A percentile compares a stretch with the other conserved stretches of the same genome.
Evolutionary conservation across 805 yeast species (phyloP).

Genomic region (Kluyveromyces starmeri): DNA sequence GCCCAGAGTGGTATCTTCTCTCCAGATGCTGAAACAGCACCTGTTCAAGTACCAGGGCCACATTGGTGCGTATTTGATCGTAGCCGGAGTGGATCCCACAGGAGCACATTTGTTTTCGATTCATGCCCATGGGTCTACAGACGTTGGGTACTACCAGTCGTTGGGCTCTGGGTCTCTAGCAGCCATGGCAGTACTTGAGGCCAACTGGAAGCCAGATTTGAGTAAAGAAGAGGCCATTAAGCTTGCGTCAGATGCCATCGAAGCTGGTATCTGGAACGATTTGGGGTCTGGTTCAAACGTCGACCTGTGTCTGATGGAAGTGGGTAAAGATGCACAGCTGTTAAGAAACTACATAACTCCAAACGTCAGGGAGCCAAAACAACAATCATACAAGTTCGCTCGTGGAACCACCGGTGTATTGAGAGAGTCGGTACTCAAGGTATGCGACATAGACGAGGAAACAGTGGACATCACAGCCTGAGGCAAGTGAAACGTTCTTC

Average conservation of each 20-base stretch:
- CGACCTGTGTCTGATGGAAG: slow-evolving; percentile 94
- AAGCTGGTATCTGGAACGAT: slow-evolving; percentile 98
- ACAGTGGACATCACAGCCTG: slow-evolving; percentile 33
- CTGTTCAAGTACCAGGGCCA: slow-evolving; percentile 95
- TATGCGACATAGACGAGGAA: slow-evolving; percentile 64
- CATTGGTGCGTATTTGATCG: slow-evolving; percentile 92
- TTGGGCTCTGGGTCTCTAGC: slow-evolving; percentile 96
- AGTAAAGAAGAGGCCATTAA: slow-evolving; percentile 85
- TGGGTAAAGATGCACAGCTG: slow-evolving; percentile 78
- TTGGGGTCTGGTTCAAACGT: slow-evolving; percentile 98
- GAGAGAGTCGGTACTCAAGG: slow-evolving; percentile 52
- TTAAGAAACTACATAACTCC: slow-evolving; percentile 86
- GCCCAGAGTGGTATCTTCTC: slow-evolving; percentile 89
- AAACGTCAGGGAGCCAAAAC: slow-evolving; percentile 75
- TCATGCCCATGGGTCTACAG: slow-evolving; percentile 98
- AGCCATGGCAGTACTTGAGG: slow-evolving; percentile 95
- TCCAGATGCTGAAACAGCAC: slow-evolving; percentile 91
- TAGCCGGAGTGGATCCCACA: slow-evolving; percentile 96
- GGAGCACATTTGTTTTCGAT: slow-evolving; percentile 89
- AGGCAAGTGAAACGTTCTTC: neutral
- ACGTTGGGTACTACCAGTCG: slow-evolving; percentile 86
- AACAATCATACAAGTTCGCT: slow-evolving; percentile 72
- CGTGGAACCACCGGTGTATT: slow-evolving; percentile 92
- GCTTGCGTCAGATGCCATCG: slow-evolving; percentile 85
- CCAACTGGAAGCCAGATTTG: slow-evolving; percentile 73